Base-by-base conservation (phyloP, 257 asterid genomes). In the Forsythia viridissima region DNA sequence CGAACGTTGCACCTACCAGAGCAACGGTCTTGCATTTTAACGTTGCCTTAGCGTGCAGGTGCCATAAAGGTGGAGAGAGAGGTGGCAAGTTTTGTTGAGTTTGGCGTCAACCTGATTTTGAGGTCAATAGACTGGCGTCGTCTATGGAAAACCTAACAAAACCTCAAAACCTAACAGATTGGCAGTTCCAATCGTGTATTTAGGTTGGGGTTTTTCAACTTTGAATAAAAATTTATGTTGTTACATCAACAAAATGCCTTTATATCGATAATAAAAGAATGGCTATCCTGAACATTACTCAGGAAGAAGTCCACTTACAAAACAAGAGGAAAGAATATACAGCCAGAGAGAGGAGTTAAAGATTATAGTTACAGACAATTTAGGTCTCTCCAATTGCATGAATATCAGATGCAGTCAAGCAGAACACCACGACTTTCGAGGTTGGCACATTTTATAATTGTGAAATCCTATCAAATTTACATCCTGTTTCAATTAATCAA, bases 401-500 rank as follows among this genome's bases (percentile, higher is more conserved):
- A 38, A 30, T 67, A 70, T 20, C 43, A 52, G 42, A 12, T 30
- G 71, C 48, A 40, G 21, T 24, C 30, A 67, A 67, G 46, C 72
- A 30, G 71, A 66, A 43, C 20, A 70, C 4, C n/a, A 55, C 42
- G 30, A 39, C 52, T 37, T 65, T 36, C 30, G 55, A 41, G 24
- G 21, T 42, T 36, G 39, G n/a, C 41, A 37, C 41, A 82, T 13
- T 36, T 12, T 16, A 18, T 55, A 2, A 55, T 55, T 3, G 21
- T 4, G 18, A 10, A 6, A 38, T 12, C 40, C 11, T 16, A 68
- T 18, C 57, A 74, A 74, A 18, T 55, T 55, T 18, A 55, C 73
- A 63, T 71, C 48, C 36, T 24, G 18, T 21, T 73, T 36, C 37
- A 82, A 42, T 52, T 59, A 63, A 51, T 70, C 51, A 5, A 75